Evolutionary conservation across 768 basidiomycete genomes (phyloP).

Genomic region (Russula olivacea): DNA sequence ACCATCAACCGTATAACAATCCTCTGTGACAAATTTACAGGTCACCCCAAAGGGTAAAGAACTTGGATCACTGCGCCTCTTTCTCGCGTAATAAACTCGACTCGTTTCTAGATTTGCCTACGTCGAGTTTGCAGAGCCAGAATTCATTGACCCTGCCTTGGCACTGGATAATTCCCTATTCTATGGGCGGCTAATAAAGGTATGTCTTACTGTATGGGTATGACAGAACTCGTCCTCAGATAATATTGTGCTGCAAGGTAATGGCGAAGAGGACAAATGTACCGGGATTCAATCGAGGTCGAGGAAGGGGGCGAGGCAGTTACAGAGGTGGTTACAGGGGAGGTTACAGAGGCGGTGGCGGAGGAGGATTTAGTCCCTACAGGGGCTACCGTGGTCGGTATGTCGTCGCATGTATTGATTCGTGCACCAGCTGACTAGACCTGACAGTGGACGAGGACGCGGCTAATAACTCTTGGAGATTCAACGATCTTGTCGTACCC

Average conservation of each 20-base stretch:
- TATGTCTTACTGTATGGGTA: constrained; percentile 33
- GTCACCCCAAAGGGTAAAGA: constrained; percentile 92
- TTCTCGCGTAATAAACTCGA: constrained; percentile 16
- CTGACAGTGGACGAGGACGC: constrained; percentile 62
- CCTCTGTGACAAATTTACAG: constrained; percentile 98
- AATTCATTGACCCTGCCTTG: constrained; percentile 84
- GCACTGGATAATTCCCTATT: constrained; percentile 96
- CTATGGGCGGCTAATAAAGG: constrained; percentile 89
- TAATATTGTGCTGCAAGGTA: constrained; percentile 47
- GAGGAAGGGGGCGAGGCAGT: constrained; percentile 56
- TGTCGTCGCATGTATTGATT: constrained; percentile 28
- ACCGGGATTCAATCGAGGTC: constrained; percentile 82
- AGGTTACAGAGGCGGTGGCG: constrained; percentile 50
- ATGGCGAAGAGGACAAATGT: constrained; percentile 94
- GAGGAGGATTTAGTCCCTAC: constrained; percentile 56
- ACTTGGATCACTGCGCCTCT: constrained; percentile 17
- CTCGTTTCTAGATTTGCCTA: constrained; percentile 75
- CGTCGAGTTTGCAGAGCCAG: constrained; percentile 94
- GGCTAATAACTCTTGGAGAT: constrained; percentile 45
- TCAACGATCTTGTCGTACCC: constrained; percentile 6
- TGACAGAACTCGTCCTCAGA: background rate
- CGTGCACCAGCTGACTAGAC: constrained; percentile 1
- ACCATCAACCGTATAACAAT: constrained; percentile 99
- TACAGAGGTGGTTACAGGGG: constrained; percentile 48
- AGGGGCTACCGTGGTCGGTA: constrained; percentile 67